Conservation (phyloP, 495 filamentous ascomycete genomes). For the Oleoguttula mirabilis region DNA sequence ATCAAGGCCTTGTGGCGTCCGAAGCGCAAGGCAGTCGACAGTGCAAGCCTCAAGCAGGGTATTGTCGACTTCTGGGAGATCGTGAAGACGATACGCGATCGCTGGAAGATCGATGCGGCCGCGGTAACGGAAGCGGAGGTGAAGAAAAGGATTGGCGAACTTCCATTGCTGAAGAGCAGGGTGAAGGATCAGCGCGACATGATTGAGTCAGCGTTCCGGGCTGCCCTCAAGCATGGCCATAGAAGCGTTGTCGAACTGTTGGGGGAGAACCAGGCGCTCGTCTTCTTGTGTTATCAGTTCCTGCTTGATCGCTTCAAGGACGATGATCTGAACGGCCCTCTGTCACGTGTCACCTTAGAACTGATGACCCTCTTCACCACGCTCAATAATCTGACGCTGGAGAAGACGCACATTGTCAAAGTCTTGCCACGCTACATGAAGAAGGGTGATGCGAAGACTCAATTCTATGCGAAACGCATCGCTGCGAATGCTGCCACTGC, state of each 20-base stretch:
- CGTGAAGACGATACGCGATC: constrained; percentile 48
- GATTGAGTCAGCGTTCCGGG: constrained; percentile 46
- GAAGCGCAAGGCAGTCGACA: constrained; percentile 34
- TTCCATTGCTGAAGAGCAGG: constrained; percentile 35
- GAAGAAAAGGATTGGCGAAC: constrained; percentile 37
- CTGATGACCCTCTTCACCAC: constrained; percentile 51
- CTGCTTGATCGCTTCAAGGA: constrained; percentile 51
- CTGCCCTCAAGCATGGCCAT: constrained; percentile 51
- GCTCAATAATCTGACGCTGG: constrained; percentile 48
- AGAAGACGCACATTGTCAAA: constrained; percentile 56
- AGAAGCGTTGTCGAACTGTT: constrained; percentile 52
- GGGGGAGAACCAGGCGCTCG: constrained; percentile 45
- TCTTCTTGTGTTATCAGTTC: constrained; percentile 48
- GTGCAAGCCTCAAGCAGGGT: constrained; percentile 39
- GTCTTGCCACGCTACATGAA: constrained; percentile 51
- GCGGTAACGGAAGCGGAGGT: constrained; percentile 46
- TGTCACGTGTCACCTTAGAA: constrained; percentile 54
- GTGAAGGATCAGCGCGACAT: constrained; percentile 47
- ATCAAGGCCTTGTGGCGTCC: constrained; percentile 55
- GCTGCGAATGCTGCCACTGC: constrained; percentile 44
- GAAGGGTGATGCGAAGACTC: constrained; percentile 51
- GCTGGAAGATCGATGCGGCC: constrained; percentile 48
- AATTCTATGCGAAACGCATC: constrained; percentile 45
- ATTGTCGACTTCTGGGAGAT: constrained; percentile 50
- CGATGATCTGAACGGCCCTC: constrained; percentile 49